phyloP scores from a whole-genome alignment of 306 rosid genomes.

The Malus domestica region ASM211411v1 NC_041793.1:38918001-38918500 shows the following conservation, averaged over 20 bases:
- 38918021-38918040: not conserved
- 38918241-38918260: slow-evolving; percentile 7
- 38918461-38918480: too few species aligned
- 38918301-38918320: too few species aligned
- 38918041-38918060: not conserved
- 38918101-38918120: not conserved
- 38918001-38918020: not conserved
- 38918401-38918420: too few species aligned
- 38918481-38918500: too few species aligned
- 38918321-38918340: too few species aligned
- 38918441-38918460: too few species aligned
- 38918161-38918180: slow-evolving; percentile 95
- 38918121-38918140: not conserved
- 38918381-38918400: too few species aligned
- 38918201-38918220: slow-evolving; percentile 95
- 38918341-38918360: too few species aligned
- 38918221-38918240: slow-evolving; percentile 45
- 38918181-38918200: slow-evolving; percentile 89
- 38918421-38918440: too few species aligned
- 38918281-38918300: too few species aligned
- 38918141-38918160: slow-evolving; percentile 45
- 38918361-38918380: too few species aligned
- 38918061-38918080: not conserved
- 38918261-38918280: not conserved
- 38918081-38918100: not conserved